Conservation (phyloP, 2,329 filamentous ascomycete species). For the Dendryphion nanum region DNA sequence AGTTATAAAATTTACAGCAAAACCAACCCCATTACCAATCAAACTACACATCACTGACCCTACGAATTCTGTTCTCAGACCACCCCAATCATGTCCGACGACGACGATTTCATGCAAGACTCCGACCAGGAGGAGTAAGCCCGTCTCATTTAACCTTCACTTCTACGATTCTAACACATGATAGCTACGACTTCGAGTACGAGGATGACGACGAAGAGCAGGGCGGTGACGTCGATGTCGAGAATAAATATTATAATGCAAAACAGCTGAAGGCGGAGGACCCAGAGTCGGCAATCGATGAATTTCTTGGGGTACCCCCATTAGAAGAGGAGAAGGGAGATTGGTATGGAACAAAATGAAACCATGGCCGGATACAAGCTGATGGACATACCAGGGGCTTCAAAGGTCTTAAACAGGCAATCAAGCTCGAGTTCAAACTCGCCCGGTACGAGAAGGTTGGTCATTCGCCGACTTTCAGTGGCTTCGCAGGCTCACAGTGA, state of each 20-base stretch:
- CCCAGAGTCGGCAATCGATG: slow-evolving; percentile 82
- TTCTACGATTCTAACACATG: background rate
- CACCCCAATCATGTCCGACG: slow-evolving; percentile 66
- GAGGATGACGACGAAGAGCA: slow-evolving; percentile 91
- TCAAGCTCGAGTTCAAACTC: slow-evolving; percentile 95
- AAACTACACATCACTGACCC: too few species aligned
- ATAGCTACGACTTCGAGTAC: slow-evolving; percentile 92
- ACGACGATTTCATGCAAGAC: slow-evolving; percentile 93
- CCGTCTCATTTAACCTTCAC: too few species aligned
- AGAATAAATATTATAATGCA: slow-evolving; percentile 99
- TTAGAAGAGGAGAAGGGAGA: slow-evolving; percentile 91
- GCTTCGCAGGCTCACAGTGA: slow-evolving; percentile 16
- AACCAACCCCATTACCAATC: too few species aligned
- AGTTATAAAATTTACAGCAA: too few species aligned
- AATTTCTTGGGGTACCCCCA: slow-evolving; percentile 84
- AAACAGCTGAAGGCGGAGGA: slow-evolving; percentile 91
- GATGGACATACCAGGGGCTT: slow-evolving; percentile 70
- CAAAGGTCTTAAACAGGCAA: slow-evolving; percentile 96
- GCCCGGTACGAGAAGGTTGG: slow-evolving; percentile 77
- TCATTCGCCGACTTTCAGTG: slow-evolving; percentile 3
- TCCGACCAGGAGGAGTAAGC: slow-evolving; percentile 80
- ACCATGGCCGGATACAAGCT: too few species aligned
- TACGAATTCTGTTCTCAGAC: background rate
- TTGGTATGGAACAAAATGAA: slow-evolving; percentile 59
- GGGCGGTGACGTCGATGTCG: slow-evolving; percentile 85